A percentile compares a stretch with the other conserved stretches of the same genome.
These are phyloP conservation scores for Coemansia sp. DNA, from an alignment of 192 early-diverging fungal genomes.

Conservation along the genomic window DNA sequence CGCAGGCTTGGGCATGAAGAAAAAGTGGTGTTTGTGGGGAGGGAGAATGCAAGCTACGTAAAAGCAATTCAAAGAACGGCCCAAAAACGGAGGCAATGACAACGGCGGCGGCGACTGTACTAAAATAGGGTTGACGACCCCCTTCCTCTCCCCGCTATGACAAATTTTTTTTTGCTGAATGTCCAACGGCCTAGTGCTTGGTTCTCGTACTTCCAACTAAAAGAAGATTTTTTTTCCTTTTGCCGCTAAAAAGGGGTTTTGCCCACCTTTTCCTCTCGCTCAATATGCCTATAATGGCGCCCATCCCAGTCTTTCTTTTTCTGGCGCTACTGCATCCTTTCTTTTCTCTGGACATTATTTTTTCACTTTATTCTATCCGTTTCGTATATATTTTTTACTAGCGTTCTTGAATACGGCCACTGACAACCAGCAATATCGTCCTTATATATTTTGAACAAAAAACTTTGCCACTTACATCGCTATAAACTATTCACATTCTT, in stretches of 20 bases:
- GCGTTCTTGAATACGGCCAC: background rate
- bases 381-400: conserved; percentile 4
- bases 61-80: too few relatives aligned
- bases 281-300: background rate
- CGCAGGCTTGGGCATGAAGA: too few relatives aligned
- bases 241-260: background rate
- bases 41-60: too few relatives aligned
- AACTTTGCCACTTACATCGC: background rate
- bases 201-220: conserved; percentile 18
- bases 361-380: background rate
- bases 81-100: too few relatives aligned
- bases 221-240: conserved; percentile 4
- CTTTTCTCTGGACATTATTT: conserved; percentile 15
- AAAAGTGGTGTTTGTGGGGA: too few relatives aligned
- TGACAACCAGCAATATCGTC: background rate
- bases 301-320: background rate
- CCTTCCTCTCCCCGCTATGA: too few relatives aligned
- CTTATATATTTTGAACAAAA: background rate
- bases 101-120: too few relatives aligned
- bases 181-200: background rate
- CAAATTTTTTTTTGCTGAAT: too few relatives aligned
- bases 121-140: too few relatives aligned
- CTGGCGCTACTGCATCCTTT: conserved; percentile 1
- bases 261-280: background rate
- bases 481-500: background rate